These are phyloP conservation scores for Phytophthora quininea DNA, from an alignment of 352 stramenopile species.

Conservation along the genomic window DNA sequence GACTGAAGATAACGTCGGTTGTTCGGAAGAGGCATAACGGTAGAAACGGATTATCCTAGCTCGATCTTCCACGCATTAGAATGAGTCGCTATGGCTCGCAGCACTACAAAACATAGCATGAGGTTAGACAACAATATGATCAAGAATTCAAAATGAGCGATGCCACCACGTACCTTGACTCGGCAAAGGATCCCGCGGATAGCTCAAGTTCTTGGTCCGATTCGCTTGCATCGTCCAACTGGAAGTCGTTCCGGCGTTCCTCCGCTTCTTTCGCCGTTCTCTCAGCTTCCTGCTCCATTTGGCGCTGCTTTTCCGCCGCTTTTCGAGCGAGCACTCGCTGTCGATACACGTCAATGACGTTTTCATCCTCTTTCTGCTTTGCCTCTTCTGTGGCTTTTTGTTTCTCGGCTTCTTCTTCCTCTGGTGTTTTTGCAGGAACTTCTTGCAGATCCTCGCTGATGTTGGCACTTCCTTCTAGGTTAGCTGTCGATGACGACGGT, in stretches of 20 bases:
- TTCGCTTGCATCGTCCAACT: conserved; percentile 25
- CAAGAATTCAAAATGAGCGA: not conserved
- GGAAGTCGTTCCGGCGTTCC: conserved; percentile 13
- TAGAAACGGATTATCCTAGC: conserved; percentile 27
- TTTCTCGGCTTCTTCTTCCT: conserved; percentile 44
- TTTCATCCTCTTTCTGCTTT: conserved; percentile 66
- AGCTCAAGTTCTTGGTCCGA: conserved; percentile 65
- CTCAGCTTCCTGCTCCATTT: conserved; percentile 51
- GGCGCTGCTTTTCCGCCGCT: conserved; percentile 63
- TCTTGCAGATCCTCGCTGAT: not conserved
- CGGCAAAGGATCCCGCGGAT: conserved; percentile 65
- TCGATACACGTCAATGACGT: conserved; percentile 64
- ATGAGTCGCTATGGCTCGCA: conserved; percentile 62
- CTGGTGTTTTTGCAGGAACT: conserved; percentile 19
- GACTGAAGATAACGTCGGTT: conserved; percentile 1
- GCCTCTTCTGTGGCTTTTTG: conserved; percentile 44
- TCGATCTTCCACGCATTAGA: conserved; percentile 33
- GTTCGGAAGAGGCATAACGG: conserved; percentile 23
- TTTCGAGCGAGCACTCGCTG: conserved; percentile 69
- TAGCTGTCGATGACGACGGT: no score
- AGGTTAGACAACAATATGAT: conserved; percentile 5
- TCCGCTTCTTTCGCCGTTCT: conserved; percentile 48
- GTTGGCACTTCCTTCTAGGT: no score
- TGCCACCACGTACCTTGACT: conserved; percentile 56
- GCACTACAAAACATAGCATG: conserved; percentile 29